phyloP scores from a whole-genome alignment of 2,329 filamentous ascomycete species.

The Tricladium varicosporioides region DNA sequence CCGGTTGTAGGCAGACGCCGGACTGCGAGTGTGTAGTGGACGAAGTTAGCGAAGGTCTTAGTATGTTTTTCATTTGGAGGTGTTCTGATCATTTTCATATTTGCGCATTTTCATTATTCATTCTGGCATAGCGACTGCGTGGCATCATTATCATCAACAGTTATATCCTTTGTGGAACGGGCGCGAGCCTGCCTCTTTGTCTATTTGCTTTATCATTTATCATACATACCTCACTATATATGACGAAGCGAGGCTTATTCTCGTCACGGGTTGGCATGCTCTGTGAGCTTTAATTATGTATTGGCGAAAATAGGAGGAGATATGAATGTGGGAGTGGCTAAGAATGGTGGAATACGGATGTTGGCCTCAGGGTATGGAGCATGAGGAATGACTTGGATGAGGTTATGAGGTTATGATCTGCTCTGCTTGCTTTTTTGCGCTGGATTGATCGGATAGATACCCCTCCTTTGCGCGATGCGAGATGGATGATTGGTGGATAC shows the following conservation, averaged over 20 bases:
- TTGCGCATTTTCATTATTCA: neutral
- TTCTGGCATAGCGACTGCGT: neutral
- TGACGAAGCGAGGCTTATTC: neutral
- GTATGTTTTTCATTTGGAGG: no score
- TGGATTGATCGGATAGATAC: neutral
- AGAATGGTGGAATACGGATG: no score
- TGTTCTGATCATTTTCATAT: neutral
- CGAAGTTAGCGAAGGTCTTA: no score
- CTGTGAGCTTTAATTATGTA: conserved; percentile 3
- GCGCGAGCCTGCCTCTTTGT: neutral
- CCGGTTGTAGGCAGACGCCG: conserved; percentile 27
- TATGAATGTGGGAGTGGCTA: neutral
- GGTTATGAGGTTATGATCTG: neutral
- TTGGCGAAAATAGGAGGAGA: neutral
- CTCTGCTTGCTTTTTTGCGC: neutral
- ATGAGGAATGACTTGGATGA: neutral
- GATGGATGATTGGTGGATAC: no score
- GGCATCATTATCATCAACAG: neutral
- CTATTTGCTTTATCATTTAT: neutral
- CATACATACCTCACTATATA: neutral
- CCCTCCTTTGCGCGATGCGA: neutral
- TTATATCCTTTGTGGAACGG: neutral
- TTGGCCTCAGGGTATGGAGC: neutral
- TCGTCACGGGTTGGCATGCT: conserved; percentile 9
- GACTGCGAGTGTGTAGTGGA: conserved; percentile 26